phyloP scores from a whole-genome alignment of 2,329 filamentous ascomycete genomes.

The Dactylonectria macrodidyma region DNA sequence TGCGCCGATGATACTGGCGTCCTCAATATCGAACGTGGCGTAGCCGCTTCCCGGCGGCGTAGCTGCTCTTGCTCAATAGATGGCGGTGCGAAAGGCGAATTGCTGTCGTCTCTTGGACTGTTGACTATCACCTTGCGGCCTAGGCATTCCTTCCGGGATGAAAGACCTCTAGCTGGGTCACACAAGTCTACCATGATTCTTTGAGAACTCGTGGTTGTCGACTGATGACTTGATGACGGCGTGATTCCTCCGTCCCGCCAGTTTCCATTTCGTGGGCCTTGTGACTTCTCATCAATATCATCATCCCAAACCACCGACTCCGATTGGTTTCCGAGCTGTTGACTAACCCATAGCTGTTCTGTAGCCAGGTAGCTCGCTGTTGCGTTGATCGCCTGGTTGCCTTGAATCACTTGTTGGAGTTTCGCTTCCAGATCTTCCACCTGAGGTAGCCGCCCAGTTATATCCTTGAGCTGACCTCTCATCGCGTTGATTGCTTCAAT shows the following conservation, averaged over 20 bases:
- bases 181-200: not conserved
- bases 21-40: slow-evolving; percentile 55
- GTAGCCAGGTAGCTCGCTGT: slow-evolving; percentile 48
- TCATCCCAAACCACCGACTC: not conserved
- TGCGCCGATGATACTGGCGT: slow-evolving; percentile 29
- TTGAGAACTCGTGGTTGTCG: not conserved
- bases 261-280: not conserved
- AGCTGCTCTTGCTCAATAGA: slow-evolving; percentile 56
- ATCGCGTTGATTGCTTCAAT: slow-evolving; percentile 46
- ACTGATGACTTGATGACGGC: not conserved
- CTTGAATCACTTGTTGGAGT: slow-evolving; percentile 46
- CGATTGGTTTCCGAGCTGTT: slow-evolving; percentile 37
- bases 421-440: slow-evolving; percentile 44
- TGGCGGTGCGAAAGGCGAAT: slow-evolving; percentile 46
- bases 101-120: slow-evolving; percentile 45
- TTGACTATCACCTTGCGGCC: slow-evolving; percentile 53
- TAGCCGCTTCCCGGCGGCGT: slow-evolving; percentile 49
- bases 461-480: slow-evolving; percentile 43
- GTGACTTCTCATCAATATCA: not conserved
- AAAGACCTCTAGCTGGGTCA: not conserved
- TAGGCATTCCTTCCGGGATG: slow-evolving; percentile 26
- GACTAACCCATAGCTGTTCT: slow-evolving; percentile 50
- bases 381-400: slow-evolving; percentile 48
- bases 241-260: not conserved
- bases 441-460: slow-evolving; percentile 44